Percentiles rank a stretch among this genome's conserved stretches.
These are phyloP conservation scores for Paramecium tetraurelia DNA, from an alignment of 73 alveolate species.

Conservation along the genomic window DNA sequence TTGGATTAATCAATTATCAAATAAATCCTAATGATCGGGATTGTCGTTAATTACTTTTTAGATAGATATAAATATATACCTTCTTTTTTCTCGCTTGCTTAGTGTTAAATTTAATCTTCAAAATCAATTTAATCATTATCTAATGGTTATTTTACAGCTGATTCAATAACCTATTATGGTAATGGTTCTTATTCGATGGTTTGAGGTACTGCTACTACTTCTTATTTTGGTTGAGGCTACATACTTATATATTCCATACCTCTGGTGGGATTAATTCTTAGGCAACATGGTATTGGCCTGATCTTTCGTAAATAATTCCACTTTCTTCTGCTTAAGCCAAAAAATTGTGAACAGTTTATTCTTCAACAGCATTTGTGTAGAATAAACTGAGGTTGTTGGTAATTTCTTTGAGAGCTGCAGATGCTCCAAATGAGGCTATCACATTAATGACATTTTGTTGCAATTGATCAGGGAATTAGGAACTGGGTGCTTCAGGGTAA, in stretches of 20 bases:
- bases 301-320: conserved; percentile 8
- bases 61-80: neutral
- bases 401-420: neutral
- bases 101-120: neutral
- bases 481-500: neutral
- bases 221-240: neutral
- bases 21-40: neutral
- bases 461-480: neutral
- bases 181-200: neutral
- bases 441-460: neutral
- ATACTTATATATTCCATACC: neutral
- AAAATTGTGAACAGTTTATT: neutral
- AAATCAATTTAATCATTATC: neutral
- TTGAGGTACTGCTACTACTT: neutral
- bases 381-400: neutral
- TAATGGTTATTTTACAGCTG: neutral
- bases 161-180: neutral
- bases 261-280: neutral
- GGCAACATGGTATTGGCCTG: neutral
- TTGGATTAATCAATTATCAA: neutral
- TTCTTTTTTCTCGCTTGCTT: neutral
- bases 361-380: neutral
- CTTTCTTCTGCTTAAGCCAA: conserved; percentile 1
- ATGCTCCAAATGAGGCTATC: neutral
- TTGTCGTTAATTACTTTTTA: neutral